These are phyloP conservation scores for Populus tomentosa DNA, from an alignment of 441 rosid genomes.

Conservation along the genomic window DNA sequence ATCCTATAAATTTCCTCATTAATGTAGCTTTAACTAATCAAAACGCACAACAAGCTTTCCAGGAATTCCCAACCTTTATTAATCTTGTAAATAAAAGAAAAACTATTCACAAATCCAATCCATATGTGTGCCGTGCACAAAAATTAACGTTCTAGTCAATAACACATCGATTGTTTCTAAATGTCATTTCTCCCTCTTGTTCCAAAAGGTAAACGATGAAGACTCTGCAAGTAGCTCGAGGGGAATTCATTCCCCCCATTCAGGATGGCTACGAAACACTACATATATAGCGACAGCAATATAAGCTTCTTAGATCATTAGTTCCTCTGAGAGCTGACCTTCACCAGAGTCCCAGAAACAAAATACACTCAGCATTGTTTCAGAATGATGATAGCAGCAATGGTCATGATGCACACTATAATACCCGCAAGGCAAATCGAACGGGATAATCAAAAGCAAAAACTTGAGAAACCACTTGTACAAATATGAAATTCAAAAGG, in stretches of 20 bases:
- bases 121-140: no score
- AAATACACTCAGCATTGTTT: neutral
- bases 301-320: no score
- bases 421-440: fast-evolving
- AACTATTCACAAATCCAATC: no score
- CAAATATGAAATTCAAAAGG: neutral
- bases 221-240: neutral
- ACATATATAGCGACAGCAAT: neutral
- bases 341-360: neutral
- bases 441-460: neutral
- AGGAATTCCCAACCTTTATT: no score
- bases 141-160: neutral
- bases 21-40: no score
- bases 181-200: neutral
- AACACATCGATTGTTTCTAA: neutral
- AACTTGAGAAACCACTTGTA: neutral
- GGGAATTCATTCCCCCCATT: neutral
- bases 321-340: neutral
- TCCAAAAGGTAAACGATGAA: neutral
- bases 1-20: no score
- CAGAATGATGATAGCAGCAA: no score
- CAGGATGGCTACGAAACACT: neutral
- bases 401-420: neutral
- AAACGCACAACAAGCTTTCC: no score
- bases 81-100: no score